Evolutionary conservation across 177 flowering plant species (phyloP).

Genomic region (Vitis hybrid): DNA sequence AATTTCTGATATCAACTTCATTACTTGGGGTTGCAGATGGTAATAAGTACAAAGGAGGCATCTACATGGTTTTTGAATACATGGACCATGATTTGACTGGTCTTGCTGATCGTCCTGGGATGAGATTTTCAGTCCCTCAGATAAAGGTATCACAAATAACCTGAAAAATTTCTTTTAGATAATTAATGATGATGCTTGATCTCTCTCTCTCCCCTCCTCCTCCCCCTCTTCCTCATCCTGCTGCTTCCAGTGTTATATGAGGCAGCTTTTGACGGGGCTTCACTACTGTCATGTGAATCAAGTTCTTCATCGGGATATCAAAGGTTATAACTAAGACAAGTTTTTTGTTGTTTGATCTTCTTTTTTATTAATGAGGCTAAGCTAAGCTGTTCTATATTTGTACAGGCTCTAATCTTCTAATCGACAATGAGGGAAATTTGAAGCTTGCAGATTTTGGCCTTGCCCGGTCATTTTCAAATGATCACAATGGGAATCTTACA

Average conservation of each 20-base stretch:
- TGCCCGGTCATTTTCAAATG: slow-evolving; percentile 84
- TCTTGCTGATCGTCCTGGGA: slow-evolving; percentile 89
- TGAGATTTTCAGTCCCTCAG: slow-evolving; percentile 90
- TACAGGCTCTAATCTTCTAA: slow-evolving; percentile 94
- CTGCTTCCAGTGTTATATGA: slow-evolving; percentile 82
- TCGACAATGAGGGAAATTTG: slow-evolving; percentile 89
- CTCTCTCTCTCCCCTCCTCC: too few species aligned
- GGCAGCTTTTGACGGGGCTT: slow-evolving; percentile 91
- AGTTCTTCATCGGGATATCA: slow-evolving; percentile 97
- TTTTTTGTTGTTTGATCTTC: background rate
- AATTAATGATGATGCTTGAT: too few species aligned
- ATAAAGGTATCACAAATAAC: slow-evolving; percentile 61
- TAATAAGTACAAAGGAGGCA: slow-evolving; percentile 82
- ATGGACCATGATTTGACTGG: slow-evolving; percentile 97
- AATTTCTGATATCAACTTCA: background rate
- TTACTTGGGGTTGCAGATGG: slow-evolving; percentile 45
- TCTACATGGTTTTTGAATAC: slow-evolving; percentile 98
- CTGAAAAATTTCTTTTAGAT: too few species aligned
- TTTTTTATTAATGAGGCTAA: background rate
- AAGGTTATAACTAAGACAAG: slow-evolving; percentile 41
- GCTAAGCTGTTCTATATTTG: background rate
- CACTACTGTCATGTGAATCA: slow-evolving; percentile 96
- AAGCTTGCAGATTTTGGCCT: slow-evolving; percentile 99
- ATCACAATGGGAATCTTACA: slow-evolving; percentile 84
- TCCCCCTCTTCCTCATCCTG: background rate